Evolutionary conservation across 2,329 filamentous ascomycete genomes (phyloP), one percentile per base, ranked within the genome.

Genomic region (Aspergillus clavatus): DNA sequence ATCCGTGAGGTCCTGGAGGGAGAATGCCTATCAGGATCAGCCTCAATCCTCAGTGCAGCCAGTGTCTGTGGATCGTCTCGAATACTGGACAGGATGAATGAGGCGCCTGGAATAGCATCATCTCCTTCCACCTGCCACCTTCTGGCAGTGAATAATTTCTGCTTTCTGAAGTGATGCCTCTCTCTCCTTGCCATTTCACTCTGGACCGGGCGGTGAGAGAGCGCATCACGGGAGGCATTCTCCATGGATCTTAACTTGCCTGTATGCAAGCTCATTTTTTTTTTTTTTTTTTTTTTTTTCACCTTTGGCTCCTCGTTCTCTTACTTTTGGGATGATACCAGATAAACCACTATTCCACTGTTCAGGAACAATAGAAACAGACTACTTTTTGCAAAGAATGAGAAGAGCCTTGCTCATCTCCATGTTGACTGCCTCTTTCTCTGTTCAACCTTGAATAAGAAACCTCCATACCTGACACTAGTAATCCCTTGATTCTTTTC

Each of bases 401-500:
- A 18, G 18, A 24, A 24, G 18, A 12, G 16, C 19, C 31, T 21
- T 18, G 8, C 4, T 35, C 31, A 12, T 35, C 31, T 18, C 19
- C 31, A 21, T 21, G 8, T 10, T 18, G 7, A 35, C 5, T 35
- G 19, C 14, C 16, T 35, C 12, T 29, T 14, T 21, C 31, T 21
- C 18, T 18, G 16, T n/a, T 35, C 31, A 18, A 18, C 14, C 8
- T 35, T 35, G 31, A 35, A 35, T 35, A 35, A 21, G 18, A 35
- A 18, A 35, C 10, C n/a, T 10, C 31, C n/a, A 35, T 11, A 12
- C 5, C 10, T 36, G 23, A 37, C 26, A 37, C 18, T 38, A 21
- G 35, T 28, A 45, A 41, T 41, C 38, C 38, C 38, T 42, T 41
- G 43, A 45, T 41, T 40, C 43, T 22, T n/a, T 43, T 37, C 31